phyloP scores from a whole-genome alignment of 1,284 basidiomycete genomes.

The Ceratobasidium sp. region DNA sequence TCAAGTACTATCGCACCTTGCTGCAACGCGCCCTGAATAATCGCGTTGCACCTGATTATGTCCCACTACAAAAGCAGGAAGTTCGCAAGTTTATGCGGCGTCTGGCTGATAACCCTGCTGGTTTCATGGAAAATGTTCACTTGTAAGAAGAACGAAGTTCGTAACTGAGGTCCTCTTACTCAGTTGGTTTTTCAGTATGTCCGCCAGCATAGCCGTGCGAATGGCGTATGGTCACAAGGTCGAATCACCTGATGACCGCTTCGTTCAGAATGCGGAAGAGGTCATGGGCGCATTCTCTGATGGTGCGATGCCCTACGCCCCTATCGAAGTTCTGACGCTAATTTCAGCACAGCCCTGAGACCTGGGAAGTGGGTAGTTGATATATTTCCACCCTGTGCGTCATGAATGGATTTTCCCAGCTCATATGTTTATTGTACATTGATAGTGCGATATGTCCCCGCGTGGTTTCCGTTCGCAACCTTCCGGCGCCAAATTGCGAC shows the following conservation, averaged over 20 bases:
- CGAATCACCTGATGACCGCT: slow-evolving; percentile 24
- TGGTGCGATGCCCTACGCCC: not conserved
- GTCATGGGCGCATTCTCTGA: slow-evolving; percentile 21
- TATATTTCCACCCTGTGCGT: slow-evolving; percentile 11
- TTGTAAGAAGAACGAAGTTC: not conserved
- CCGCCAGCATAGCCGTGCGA: slow-evolving; percentile 13
- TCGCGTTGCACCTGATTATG: slow-evolving; percentile 23
- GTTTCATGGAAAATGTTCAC: slow-evolving; percentile 22
- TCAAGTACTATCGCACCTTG: slow-evolving; percentile 21
- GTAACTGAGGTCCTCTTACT: not conserved
- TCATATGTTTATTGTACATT: not conserved
- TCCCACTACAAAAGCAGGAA: slow-evolving; percentile 16
- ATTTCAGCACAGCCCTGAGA: slow-evolving; percentile 1
- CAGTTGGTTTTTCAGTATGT: slow-evolving; percentile 13
- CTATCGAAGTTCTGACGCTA: not conserved
- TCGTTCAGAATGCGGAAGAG: slow-evolving; percentile 29
- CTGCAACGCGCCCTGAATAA: slow-evolving; percentile 26
- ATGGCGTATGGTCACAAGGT: slow-evolving; percentile 34
- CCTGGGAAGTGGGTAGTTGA: slow-evolving; percentile 26
- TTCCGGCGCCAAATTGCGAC: slow-evolving; percentile 53
- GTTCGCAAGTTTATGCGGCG: slow-evolving; percentile 1
- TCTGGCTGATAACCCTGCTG: not conserved
- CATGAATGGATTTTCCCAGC: not conserved
- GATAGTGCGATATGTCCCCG: slow-evolving; percentile 54
- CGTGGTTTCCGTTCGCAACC: slow-evolving; percentile 56